phyloP scores from a whole-genome alignment of 192 early-diverging fungal genomes.

The Coemansia sp. region DNA sequence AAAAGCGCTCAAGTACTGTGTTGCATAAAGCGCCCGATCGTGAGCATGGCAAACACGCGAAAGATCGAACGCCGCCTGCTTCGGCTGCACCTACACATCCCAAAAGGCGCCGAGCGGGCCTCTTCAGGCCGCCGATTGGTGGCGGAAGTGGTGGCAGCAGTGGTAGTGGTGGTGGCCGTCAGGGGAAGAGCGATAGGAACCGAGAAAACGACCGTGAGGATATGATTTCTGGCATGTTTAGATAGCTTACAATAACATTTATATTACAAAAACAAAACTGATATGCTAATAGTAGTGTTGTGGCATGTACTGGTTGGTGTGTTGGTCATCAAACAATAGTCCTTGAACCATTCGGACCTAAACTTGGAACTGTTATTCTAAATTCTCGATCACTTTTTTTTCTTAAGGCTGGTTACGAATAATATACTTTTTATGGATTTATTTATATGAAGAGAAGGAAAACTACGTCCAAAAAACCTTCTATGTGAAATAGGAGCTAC shows the following conservation, averaged over 20 bases:
- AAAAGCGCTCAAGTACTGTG: not conserved
- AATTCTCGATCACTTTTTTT: no score
- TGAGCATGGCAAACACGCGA: not conserved
- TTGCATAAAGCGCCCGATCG: not conserved
- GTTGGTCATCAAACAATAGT: no score
- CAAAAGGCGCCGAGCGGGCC: constrained; percentile 17
- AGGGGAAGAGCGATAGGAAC: not conserved
- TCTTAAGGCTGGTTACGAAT: no score
- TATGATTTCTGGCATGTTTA: constrained; percentile 31
- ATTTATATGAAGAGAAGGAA: not conserved
- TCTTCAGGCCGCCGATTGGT: constrained; percentile 22
- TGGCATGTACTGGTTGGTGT: no score
- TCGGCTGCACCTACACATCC: not conserved
- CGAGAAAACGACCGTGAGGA: constrained; percentile 23
- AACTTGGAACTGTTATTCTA: no score
- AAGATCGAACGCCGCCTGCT: not conserved
- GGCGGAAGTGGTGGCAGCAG: not conserved
- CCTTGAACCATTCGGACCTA: no score
- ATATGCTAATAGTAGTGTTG: not conserved
- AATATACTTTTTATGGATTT: no score
- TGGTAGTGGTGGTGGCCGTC: not conserved
- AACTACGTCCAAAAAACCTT: not conserved
- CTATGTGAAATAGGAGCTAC: not conserved
- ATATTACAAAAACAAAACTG: not conserved
- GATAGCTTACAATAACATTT: not conserved